Conservation (phyloP, 495 filamentous ascomycete genomes). For the Penicillium lagena region DNA sequence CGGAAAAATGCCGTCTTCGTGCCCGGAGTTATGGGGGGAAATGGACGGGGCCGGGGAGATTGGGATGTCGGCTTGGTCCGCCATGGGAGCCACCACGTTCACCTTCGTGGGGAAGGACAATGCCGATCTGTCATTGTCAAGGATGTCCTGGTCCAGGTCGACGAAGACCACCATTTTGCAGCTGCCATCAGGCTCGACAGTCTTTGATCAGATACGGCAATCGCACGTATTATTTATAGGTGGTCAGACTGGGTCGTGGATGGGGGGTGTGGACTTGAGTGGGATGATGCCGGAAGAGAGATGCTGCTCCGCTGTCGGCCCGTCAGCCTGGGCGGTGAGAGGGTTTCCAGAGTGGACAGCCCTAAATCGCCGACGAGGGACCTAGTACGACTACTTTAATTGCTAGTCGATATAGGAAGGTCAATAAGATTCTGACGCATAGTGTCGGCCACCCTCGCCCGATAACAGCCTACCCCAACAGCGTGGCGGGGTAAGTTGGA, state of each 20-base stretch:
- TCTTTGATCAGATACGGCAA: constrained; percentile 21
- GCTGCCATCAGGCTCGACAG: constrained; percentile 16
- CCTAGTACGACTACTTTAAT: no score
- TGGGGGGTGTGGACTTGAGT: constrained; percentile 3
- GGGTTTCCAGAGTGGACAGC: no score
- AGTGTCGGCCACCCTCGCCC: no score
- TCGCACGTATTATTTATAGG: constrained; percentile 11
- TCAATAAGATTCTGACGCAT: no score
- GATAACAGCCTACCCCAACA: no score
- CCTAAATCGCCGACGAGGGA: no score
- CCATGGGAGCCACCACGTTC: constrained; percentile 9
- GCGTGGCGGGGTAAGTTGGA: no score
- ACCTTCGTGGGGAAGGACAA: constrained; percentile 22
- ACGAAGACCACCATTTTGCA: constrained; percentile 43
- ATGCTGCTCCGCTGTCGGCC: constrained; percentile 24
- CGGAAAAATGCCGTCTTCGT: not conserved
- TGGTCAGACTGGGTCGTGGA: not conserved
- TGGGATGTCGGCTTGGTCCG: constrained; percentile 3
- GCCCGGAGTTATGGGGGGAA: no score
- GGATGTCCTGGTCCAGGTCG: constrained; percentile 33
- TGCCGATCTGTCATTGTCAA: constrained; percentile 16
- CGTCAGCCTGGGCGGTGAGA: no score
- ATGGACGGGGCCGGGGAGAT: constrained; percentile 6
- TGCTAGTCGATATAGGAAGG: no score
- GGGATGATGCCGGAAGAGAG: constrained; percentile 23